Base-by-base conservation (phyloP, 345 rosid species). In the Acer negundo region DNA sequence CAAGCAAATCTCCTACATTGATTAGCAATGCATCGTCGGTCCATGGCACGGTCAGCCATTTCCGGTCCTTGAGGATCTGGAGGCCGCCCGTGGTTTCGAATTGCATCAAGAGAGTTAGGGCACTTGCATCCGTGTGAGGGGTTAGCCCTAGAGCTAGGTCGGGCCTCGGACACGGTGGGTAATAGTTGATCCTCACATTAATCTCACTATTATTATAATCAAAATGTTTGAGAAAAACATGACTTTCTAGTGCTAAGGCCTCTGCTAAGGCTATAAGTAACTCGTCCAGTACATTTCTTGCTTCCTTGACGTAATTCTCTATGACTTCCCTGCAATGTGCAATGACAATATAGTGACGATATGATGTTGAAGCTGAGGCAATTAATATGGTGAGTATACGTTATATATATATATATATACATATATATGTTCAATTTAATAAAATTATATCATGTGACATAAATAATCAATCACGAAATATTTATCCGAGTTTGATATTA, bases 131-230 rank as follows among this genome's bases (percentile, higher is more conserved):
- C 1, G 88, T 69, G 66, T 83, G 86, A n/a, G 88, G 83, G 28
- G 63, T 78, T 6, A 85, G 78, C 0, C 88, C 88, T 7, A 81
- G 69, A 0, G 86, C 35, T n/a, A 80, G 74, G 22, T 85, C 86
- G 0, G 85, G 85, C 4, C 83, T 72, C 0, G 88, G 88, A 15
- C 86, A 83, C 0, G 86, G 83, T 7, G 86, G 85, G 49, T 85
- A 85, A 38, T 79, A 83, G 16, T 83, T 79, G 23, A 85, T 64
- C 42, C 74, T 68, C 9, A 82, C 64, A 17, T 82, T 82, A 22
- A 75, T 61, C 79, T 70, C 82, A 26, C 81, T 38, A 0, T 47
- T 6, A 7, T 56, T 13, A 6, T 69, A 56, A 42, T 74, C 79
- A 26, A 82, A 70, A n/a, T 70, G n/a, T 19, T 66, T 64, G 23